Conservation (phyloP, 2,329 filamentous ascomycete genomes). For the Talaromyces albobiverticillius region DNA sequence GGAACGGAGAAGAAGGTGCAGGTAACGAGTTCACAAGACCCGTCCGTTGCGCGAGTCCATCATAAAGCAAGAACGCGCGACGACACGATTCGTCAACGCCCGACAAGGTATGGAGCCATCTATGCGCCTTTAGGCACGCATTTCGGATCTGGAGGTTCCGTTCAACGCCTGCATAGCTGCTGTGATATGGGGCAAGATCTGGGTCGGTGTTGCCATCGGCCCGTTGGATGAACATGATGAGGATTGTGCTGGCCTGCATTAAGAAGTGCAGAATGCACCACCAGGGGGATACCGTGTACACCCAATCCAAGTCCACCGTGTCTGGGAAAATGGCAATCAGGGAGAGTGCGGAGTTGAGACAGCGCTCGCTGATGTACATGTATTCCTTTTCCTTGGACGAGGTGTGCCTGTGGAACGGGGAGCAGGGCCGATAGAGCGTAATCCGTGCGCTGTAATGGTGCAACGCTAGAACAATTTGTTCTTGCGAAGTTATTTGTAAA, state of each 20-base stretch:
- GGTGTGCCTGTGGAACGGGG: slow-evolving; percentile 19
- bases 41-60: slow-evolving; percentile 30
- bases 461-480: slow-evolving; percentile 38
- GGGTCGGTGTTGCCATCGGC: slow-evolving; percentile 31
- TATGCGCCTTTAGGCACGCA: slow-evolving; percentile 34
- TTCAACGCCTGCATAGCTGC: slow-evolving; percentile 19
- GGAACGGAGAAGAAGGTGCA: too few relatives aligned
- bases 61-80: slow-evolving; percentile 35
- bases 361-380: slow-evolving; percentile 28
- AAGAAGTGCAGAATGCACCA: slow-evolving; percentile 43
- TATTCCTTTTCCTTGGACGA: slow-evolving; percentile 8
- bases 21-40: slow-evolving; percentile 4
- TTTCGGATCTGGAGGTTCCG: slow-evolving; percentile 24
- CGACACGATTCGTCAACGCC: slow-evolving; percentile 27
- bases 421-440: slow-evolving; percentile 41
- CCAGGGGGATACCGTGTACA: slow-evolving; percentile 38
- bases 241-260: slow-evolving; percentile 41
- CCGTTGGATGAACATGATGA: slow-evolving; percentile 28
- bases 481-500: slow-evolving; percentile 21
- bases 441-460: slow-evolving; percentile 41
- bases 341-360: slow-evolving; percentile 38
- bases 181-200: slow-evolving; percentile 22
- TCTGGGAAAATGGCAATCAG: slow-evolving; percentile 38
- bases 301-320: slow-evolving; percentile 29
- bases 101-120: slow-evolving; percentile 36